Percentiles rank a stretch among this genome's conserved stretches.
Conservation (phyloP, 495 filamentous ascomycete species). For the Cercophora newfieldiana region DNA sequence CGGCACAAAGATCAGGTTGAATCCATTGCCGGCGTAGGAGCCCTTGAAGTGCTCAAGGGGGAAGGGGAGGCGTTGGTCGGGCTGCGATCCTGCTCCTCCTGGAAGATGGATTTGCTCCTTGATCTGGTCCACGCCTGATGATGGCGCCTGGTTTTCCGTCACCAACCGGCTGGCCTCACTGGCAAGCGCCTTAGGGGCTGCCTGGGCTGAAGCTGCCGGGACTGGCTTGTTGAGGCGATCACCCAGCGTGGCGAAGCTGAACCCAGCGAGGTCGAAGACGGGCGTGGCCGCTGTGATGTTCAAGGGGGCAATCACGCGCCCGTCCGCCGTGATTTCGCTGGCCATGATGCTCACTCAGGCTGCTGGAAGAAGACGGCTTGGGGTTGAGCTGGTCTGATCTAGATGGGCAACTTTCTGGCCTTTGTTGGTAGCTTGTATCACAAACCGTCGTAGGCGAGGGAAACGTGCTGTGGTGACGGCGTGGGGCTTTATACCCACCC, state of each 20-base stretch:
- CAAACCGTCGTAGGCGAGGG: no score
- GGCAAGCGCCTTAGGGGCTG: neutral
- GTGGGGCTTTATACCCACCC: no score
- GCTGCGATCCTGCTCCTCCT: neutral
- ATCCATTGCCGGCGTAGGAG: slow-evolving; percentile 12
- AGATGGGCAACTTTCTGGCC: no score
- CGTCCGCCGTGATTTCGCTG: slow-evolving; percentile 12
- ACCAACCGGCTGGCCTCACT: neutral
- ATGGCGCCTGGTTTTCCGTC: neutral
- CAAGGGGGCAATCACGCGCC: slow-evolving; percentile 6
- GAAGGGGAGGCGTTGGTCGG: neutral
- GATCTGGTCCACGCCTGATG: neutral
- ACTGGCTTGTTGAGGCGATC: neutral
- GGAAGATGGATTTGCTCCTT: neutral
- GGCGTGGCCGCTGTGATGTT: slow-evolving; percentile 8
- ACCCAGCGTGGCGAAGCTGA: neutral
- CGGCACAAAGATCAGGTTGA: slow-evolving; percentile 6
- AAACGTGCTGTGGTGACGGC: no score
- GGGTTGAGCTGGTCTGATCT: no score
- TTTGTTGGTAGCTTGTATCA: no score
- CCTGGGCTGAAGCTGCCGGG: neutral
- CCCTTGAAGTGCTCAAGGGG: slow-evolving; percentile 13
- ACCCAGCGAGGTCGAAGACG: neutral
- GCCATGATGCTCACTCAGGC: no score
- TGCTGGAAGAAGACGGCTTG: no score